These are phyloP conservation scores for Diversispora epigaea DNA, from an alignment of 192 early-diverging fungal species.

Conservation along the genomic window DNA sequence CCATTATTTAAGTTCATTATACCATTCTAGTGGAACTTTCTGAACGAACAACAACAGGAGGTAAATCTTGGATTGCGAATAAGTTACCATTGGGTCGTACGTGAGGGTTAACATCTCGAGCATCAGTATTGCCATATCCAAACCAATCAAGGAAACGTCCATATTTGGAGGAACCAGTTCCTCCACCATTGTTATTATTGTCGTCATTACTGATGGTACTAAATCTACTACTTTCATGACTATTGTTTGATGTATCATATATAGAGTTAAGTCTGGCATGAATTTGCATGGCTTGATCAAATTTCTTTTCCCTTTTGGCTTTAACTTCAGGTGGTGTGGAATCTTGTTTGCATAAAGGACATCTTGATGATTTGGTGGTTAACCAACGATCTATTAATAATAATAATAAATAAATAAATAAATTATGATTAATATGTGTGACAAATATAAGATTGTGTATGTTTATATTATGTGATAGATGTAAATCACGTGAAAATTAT, in stretches of 20 bases:
- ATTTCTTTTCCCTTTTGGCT: constrained; percentile 19
- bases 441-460: too few species aligned
- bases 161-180: neutral
- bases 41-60: neutral
- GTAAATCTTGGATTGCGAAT: constrained; percentile 24
- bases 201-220: neutral
- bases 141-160: neutral
- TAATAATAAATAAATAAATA: neutral
- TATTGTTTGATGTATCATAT: constrained; percentile 1
- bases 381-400: constrained; percentile 41
- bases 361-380: constrained; percentile 42
- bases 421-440: too few species aligned
- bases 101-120: neutral
- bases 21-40: constrained; percentile 6
- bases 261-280: constrained; percentile 9
- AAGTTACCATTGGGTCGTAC: neutral
- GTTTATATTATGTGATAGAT: too few species aligned
- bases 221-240: neutral
- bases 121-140: neutral
- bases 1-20: neutral
- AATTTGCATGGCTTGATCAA: constrained; percentile 1
- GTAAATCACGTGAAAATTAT: neutral
- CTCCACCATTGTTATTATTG: neutral
- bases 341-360: constrained; percentile 47
- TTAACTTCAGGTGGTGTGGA: constrained; percentile 24